Evolutionary conservation across 495 filamentous ascomycete species (phyloP).

Genomic region (Penicillium herquei): DNA sequence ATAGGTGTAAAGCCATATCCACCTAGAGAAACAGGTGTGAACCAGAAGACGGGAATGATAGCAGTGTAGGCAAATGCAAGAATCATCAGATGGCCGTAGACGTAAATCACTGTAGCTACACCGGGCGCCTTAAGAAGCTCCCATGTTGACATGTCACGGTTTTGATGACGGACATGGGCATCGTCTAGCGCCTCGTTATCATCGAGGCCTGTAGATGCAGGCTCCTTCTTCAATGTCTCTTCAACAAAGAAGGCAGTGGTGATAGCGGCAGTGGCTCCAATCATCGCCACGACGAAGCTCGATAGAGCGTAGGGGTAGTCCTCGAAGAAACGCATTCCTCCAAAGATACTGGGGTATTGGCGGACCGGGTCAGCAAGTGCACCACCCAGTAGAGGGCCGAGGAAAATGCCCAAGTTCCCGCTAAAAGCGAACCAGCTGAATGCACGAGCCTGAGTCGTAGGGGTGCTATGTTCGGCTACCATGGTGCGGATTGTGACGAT

Average conservation of each 20-base stretch:
- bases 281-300: slow-evolving; percentile 48
- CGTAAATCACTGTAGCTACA: slow-evolving; percentile 58
- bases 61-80: slow-evolving; percentile 65
- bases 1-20: slow-evolving; percentile 58
- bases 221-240: slow-evolving; percentile 48
- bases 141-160: slow-evolving; percentile 41
- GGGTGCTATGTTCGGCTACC: slow-evolving; percentile 66
- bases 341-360: slow-evolving; percentile 57
- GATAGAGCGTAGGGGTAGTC: slow-evolving; percentile 65
- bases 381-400: slow-evolving; percentile 65
- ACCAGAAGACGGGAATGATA: slow-evolving; percentile 60
- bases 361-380: slow-evolving; percentile 58
- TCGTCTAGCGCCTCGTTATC: slow-evolving; percentile 6
- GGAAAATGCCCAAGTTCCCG: slow-evolving; percentile 66
- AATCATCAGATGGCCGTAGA: slow-evolving; percentile 60
- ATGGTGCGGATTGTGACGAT: slow-evolving; percentile 69
- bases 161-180: neutral
- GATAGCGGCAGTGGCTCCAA: slow-evolving; percentile 51
- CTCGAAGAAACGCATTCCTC: slow-evolving; percentile 52
- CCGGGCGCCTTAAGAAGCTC: slow-evolving; percentile 59
- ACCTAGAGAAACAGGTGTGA: slow-evolving; percentile 51
- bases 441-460: slow-evolving; percentile 62
- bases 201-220: slow-evolving; percentile 1
- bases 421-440: slow-evolving; percentile 73
- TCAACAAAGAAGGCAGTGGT: slow-evolving; percentile 50